Conservation (phyloP, 1,284 basidiomycete species). For the Tylopilus sp. region DNA sequence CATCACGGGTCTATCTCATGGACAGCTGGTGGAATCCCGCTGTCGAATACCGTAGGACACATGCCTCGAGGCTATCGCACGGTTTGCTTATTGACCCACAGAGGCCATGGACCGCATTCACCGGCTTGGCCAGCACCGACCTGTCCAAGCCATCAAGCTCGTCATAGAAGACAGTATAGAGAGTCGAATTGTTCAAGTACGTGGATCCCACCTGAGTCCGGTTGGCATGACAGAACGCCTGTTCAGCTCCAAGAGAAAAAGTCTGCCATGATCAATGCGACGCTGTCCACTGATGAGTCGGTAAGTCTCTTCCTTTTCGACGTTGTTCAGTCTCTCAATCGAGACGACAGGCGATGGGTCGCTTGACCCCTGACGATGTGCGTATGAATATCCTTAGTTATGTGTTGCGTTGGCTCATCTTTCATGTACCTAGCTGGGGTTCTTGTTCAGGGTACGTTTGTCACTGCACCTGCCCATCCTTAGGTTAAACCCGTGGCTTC, state of each 20-base stretch:
- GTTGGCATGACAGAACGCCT: neutral
- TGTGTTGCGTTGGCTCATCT: constrained; percentile 10
- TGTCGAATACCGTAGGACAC: constrained; percentile 65
- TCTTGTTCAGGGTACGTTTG: constrained; percentile 66
- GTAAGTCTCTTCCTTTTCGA: constrained; percentile 36
- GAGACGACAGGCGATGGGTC: constrained; percentile 71
- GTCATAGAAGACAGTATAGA: constrained; percentile 97
- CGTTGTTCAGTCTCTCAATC: constrained; percentile 21
- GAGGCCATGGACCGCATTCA: constrained; percentile 98
- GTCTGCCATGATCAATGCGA: constrained; percentile 79
- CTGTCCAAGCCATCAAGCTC: constrained; percentile 90
- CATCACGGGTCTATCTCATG: constrained; percentile 89
- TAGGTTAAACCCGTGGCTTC: constrained; percentile 1
- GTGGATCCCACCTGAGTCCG: constrained; percentile 9
- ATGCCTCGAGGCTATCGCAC: neutral
- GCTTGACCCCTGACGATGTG: constrained; percentile 85
- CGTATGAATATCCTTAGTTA: constrained; percentile 35
- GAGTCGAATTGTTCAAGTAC: constrained; percentile 80
- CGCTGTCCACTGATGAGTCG: constrained; percentile 72
- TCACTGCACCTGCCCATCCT: neutral
- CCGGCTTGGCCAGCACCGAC: constrained; percentile 87
- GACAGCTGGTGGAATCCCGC: constrained; percentile 94
- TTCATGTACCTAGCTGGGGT: constrained; percentile 50
- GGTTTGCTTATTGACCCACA: constrained; percentile 35
- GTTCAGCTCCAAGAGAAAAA: constrained; percentile 90